These are phyloP conservation scores for Syncephalastrum racemosum DNA, from an alignment of 371 early-diverging fungal species.

Conservation along the genomic window DNA sequence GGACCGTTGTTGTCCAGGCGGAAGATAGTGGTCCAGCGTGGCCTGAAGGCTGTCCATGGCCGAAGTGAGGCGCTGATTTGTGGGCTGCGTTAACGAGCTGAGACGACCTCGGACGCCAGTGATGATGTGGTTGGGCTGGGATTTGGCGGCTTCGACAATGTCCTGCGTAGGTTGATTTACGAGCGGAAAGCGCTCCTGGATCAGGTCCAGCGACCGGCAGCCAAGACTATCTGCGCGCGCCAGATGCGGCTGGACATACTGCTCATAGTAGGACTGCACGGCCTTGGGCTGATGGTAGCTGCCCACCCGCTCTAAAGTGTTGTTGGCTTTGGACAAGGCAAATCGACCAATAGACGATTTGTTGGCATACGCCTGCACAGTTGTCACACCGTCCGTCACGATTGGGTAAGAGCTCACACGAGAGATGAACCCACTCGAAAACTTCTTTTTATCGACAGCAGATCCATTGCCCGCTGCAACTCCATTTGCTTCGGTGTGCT, in stretches of 20 bases:
- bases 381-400: conserved; percentile 59
- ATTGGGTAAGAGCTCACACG: conserved; percentile 66
- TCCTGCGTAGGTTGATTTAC: conserved; percentile 60
- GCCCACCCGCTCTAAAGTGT: conserved; percentile 37
- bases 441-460: conserved; percentile 38
- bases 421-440: conserved; percentile 30
- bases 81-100: conserved; percentile 40
- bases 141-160: conserved; percentile 52
- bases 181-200: conserved; percentile 65
- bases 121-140: conserved; percentile 20
- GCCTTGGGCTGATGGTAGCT: conserved; percentile 33
- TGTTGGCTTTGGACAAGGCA: conserved; percentile 45
- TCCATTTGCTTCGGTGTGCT: conserved; percentile 29
- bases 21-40: conserved; percentile 52
- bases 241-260: conserved; percentile 55
- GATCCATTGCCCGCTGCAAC: conserved; percentile 27
- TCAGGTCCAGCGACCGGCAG: conserved; percentile 62
- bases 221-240: conserved; percentile 63
- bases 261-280: conserved; percentile 49
- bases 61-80: conserved; percentile 40
- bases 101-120: conserved; percentile 34
- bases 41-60: conserved; percentile 50
- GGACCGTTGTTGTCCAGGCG: conserved; percentile 19
- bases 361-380: conserved; percentile 53
- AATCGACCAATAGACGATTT: conserved; percentile 50